Conservation (phyloP, 1,284 basidiomycete genomes). For the Melampsora americana region DNA sequence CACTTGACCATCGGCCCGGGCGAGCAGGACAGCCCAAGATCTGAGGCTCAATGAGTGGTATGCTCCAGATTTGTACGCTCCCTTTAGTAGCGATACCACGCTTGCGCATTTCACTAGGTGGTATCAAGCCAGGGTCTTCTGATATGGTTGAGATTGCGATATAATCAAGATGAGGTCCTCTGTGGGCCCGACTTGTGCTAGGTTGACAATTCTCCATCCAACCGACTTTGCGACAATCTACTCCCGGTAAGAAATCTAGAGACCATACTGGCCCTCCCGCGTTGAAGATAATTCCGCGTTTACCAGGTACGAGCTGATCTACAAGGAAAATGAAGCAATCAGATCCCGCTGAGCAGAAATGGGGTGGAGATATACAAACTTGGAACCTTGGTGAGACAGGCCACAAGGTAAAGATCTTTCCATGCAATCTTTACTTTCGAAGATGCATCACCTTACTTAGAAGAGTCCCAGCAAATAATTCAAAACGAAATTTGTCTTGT, state of each 20-base stretch:
- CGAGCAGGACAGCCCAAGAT: slow-evolving; percentile 21
- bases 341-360: neutral
- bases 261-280: slow-evolving; percentile 81
- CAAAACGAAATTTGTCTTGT: slow-evolving; percentile 24
- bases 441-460: slow-evolving; percentile 38
- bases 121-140: slow-evolving; percentile 48
- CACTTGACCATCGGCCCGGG: too few species aligned
- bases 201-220: neutral
- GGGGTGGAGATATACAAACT: neutral
- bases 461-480: slow-evolving; percentile 26
- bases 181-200: neutral
- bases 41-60: slow-evolving; percentile 40
- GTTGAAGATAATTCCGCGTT: slow-evolving; percentile 66
- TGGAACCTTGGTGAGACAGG: neutral
- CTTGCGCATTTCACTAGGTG: slow-evolving; percentile 48
- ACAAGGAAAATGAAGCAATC: slow-evolving; percentile 5
- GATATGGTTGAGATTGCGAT: slow-evolving; percentile 74
- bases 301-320: slow-evolving; percentile 49
- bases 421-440: neutral
- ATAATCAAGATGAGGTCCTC: slow-evolving; percentile 60
- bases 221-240: slow-evolving; percentile 53
- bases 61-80: slow-evolving; percentile 57
- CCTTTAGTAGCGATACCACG: slow-evolving; percentile 46
- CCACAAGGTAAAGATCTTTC: neutral
- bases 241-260: slow-evolving; percentile 82